Conservation (phyloP, 352 stramenopile genomes). For the Thalassiosira pacifica region DNA sequence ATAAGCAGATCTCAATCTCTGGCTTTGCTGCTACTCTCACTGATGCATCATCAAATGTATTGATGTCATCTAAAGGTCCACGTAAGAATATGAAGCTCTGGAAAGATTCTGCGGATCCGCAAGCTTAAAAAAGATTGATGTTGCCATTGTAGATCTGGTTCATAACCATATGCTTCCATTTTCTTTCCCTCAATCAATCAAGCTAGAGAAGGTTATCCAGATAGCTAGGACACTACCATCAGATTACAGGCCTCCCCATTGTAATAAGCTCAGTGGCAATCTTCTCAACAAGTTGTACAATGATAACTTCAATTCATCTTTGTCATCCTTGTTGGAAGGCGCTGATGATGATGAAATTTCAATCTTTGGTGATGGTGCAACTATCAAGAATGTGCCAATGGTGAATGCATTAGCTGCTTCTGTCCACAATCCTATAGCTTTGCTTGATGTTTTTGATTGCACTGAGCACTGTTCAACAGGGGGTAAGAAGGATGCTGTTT, state of each 20-base stretch:
- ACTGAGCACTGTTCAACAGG: slow-evolving; percentile 7
- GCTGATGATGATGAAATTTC: too few relatives aligned
- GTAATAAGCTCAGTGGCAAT: not conserved
- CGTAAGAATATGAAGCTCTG: too few relatives aligned
- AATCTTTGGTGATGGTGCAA: slow-evolving; percentile 27
- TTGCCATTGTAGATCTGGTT: not conserved
- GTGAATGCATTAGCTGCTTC: slow-evolving; percentile 7
- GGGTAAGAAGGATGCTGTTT: slow-evolving; percentile 25
- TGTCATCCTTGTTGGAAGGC: too few relatives aligned
- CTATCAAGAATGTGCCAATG: slow-evolving; percentile 13
- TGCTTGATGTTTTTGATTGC: slow-evolving; percentile 21
- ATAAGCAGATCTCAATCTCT: too few relatives aligned
- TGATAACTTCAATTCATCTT: not conserved
- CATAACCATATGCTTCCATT: not conserved
- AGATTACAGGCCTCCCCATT: not conserved
- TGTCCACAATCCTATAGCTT: not conserved
- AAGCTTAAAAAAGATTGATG: too few relatives aligned
- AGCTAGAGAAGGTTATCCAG: not conserved
- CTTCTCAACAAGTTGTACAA: not conserved
- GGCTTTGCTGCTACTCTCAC: too few relatives aligned
- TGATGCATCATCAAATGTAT: too few relatives aligned
- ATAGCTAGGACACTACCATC: not conserved
- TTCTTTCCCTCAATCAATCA: too few relatives aligned
- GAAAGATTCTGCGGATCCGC: too few relatives aligned
- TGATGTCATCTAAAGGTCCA: too few relatives aligned